Evolutionary conservation across 176 grass and related monocot genomes (phyloP), one percentile per base, ranked within the genome.

Genomic region (Rhynchospora tenuis): DNA sequence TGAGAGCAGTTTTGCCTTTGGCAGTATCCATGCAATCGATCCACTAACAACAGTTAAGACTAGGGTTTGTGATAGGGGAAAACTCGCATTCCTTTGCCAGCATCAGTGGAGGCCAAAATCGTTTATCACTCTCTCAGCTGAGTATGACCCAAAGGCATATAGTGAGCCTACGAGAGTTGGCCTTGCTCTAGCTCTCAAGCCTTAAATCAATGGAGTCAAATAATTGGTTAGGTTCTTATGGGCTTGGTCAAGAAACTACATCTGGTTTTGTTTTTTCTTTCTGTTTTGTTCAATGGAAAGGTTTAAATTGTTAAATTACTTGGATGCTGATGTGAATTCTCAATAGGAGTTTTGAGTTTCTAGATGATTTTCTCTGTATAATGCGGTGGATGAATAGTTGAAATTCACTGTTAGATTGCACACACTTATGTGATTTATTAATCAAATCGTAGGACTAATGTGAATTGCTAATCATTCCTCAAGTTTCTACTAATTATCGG

Each of bases 101-200:
- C 91, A 94, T 62, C 86, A 97, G 86, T 97, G 94, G 94, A 87
- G 90, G 72, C 84, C 86, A 26, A 94, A 97, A 86, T 97, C 94
- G 5, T 87, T 86, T 47, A 27, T 97, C 23, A 90, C 90, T 13
- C 62, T 97, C 26, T 94, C 94, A 7, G 91, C 88, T 0, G 90
- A 97, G 88, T 97, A 94, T 42, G 90, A 97, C 83, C 90, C 89
- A 16, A 97, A 92, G 63, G 88, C 89, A 51, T 63, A 89, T 15
- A 90, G 82, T 58, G 86, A 88, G 13, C 94, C 91, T 59, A 69
- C 91, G 59, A 97, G 85, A 60, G 71, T 94, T 1, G 94, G 94
- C 2, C 61, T 97, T 67, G 91, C 90, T 38, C 23, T 97, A 26
- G 85, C 84, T 4, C 86, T 97, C 19, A 97, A 89, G 57, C 94